These are phyloP conservation scores for Linderniella brevidens DNA, from an alignment of 257 asterid genomes.

Conservation along the genomic window DNA sequence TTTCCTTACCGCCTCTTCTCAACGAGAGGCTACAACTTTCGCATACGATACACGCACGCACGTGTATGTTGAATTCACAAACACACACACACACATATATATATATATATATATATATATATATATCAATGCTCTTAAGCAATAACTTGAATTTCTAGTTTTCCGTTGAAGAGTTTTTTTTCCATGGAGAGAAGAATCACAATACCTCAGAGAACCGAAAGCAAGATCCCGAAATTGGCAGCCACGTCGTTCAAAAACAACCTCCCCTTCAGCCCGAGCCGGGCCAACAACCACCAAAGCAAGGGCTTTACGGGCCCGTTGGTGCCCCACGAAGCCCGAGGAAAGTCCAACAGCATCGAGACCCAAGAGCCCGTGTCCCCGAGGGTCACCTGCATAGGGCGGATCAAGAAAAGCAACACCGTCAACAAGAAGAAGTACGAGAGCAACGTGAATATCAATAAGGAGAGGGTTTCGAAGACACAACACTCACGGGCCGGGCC, in stretches of 20 bases:
- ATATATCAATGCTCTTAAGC: no score
- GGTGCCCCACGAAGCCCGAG: constrained; percentile 22
- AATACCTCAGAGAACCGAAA: no score
- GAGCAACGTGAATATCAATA: no score
- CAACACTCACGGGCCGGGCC: constrained; percentile 3
- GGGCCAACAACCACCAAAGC: constrained; percentile 10
- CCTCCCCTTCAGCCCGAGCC: constrained; percentile 27
- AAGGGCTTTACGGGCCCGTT: constrained; percentile 29
- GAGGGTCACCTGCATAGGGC: constrained; percentile 46
- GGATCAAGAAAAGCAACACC: constrained; percentile 17
- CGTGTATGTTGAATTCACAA: no score
- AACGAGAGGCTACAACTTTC: no score
- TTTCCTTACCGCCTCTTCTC: no score
- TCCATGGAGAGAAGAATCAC: no score
- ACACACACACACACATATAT: no score
- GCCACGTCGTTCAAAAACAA: constrained; percentile 15
- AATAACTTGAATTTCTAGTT: no score
- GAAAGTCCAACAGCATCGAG: constrained; percentile 13
- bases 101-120: no score
- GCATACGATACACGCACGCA: no score
- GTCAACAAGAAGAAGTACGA: constrained; percentile 11
- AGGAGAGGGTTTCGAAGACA: constrained; percentile 9
- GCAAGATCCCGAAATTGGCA: constrained; percentile 2
- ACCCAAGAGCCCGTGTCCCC: constrained; percentile 41
- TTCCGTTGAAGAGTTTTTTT: no score